Evolutionary conservation across 768 basidiomycete species (phyloP), one percentile per base, ranked within the genome.

Genomic region (Tephrocybe sp.): DNA sequence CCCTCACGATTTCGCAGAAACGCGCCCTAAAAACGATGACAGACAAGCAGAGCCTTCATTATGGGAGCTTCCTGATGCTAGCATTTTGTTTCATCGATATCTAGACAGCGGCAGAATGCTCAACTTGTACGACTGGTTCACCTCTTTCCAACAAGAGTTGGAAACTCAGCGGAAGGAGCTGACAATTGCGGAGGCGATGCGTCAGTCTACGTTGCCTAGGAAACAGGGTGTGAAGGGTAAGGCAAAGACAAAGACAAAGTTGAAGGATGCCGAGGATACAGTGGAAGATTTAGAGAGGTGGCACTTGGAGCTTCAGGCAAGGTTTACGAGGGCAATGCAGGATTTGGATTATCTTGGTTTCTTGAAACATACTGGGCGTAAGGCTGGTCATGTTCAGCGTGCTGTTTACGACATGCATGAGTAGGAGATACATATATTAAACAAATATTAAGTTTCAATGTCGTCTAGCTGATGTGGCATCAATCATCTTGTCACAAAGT

Each of bases 101-200:
- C 72, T 84, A 36, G 84, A 91, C 58, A 86, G 86, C 40, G 88
- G 88, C 38, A 84, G 77, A 67, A 78, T 87, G 79, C 81, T 93
- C 65, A 93, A 93, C 60, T 77, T 91, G 2, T 91, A 88, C 62
- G 91, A 94, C 64, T 92, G 90, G 91, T 91, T 83, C 59, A 83
- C 88, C 56, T 78, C 85, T 19, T 94, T 93, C 63, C 74, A 78
- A 25, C 64, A 73, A 18, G 84, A 79, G 25, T 65, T 92, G 45
- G 88, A 89, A 61, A 69, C 67, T 1, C 87, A 87, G 66, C 61
- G 67, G n/a, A 44, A 59, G 46, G 50, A 51, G 24, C 41, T 53
- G 24, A 53, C 40, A 6, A 52, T 15, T 6, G 33, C 13, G 4
- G 13, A 29, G 45, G 16, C 19, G 27, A 57, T 22, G 46, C 43